Evolutionary conservation across 306 rosid species (phyloP), one percentile per base, ranked within the genome.

Genomic region (Trifolium dubium): DNA sequence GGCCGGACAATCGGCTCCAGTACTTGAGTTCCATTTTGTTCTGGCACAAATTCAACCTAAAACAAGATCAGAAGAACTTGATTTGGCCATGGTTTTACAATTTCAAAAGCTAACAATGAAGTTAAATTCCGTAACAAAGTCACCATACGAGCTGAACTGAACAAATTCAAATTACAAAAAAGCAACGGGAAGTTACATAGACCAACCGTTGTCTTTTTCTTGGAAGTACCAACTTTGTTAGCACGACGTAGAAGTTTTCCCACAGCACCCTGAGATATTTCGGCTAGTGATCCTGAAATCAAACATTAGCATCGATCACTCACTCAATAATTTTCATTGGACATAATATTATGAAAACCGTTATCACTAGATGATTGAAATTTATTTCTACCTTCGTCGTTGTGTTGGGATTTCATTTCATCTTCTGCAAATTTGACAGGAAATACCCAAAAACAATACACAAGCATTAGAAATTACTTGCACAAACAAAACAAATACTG

Each of bases 21-120:
- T 31, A 51, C 78, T 51, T 43, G 60, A 44, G 75, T 83, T 35
- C 49, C 87, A 71, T 84, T 77, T 68, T 34, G 59, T 53, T 81
- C 78, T 17, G 73, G 77, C 79, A 75, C 81, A 72, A 65, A 46
- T 54, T 71, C 85, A 15, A 64, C 66, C 97, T 92, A 81, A 63
- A 83, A 77, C 56, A 73, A 61, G 34, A 80, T 80, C 73, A 64
- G 40, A 80, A 56, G n/a, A 75, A 40, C 49, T 32, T 51, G 18
- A 62, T 43, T 56, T 51, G 31, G 40, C 19, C 19, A 47, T 15
- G 12, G 13, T 51, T 62, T 30, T 59, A 71, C 55, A 66, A 66
- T 54, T 28, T 71, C 32, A 37, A 71, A 71, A 4, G 1, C 35
- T 15, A 46, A 73, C 59, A 44, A 55, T 34, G 34, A 41, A 44